Evolutionary conservation across 108 stramenopile species (phyloP), one percentile per base, ranked within the genome.

Genomic region (Pseudonitzschia multistriata): DNA sequence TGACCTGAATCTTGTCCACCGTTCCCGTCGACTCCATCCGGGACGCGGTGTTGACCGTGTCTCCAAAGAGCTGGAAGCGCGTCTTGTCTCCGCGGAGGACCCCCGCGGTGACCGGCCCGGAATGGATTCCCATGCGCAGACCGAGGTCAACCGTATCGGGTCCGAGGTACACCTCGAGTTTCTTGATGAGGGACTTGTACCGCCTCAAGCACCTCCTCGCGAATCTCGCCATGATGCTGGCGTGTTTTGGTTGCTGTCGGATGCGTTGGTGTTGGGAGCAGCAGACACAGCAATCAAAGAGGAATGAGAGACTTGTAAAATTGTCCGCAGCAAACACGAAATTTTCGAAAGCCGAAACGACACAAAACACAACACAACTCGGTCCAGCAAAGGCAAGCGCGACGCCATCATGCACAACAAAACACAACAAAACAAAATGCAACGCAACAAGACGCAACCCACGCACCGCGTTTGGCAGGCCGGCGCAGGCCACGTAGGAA

Each of bases 41-140:
- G 17, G 71, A 70, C 0, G 84, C 84, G 7, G 81, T 83, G 54
- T 85, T 85, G 66, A 85, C 80, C 4, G 84, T 85, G 53, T 85
- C 84, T 14, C 85, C 85, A 56, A 85, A 83, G 14, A 85, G 55
- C 37, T 83, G 79, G 29, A 81, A 85, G 14, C 85, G 77, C 30
- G 80, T 75, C 59, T 80, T 83, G 24, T 80, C 77, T 34, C 85
- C 85, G 3, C 85, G 79, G 27, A 85, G 56, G 33, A 85, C 80
- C 1, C 85, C 85, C 15, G 82, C 85, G 25, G 85, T 85, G 21
- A 76, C 80, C 13, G 73, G 77, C n/a, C 85, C 85, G 27, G 81
- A 82, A 39, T 85, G 85, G 8, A 83, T 73, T 6, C 85, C 85
- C 55, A 83, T 71, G 53, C 85, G 50, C 74, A 85, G 70, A 61